Conservation (phyloP, 192 early-diverging fungal genomes). For the Coemansia javaensis region DNA sequence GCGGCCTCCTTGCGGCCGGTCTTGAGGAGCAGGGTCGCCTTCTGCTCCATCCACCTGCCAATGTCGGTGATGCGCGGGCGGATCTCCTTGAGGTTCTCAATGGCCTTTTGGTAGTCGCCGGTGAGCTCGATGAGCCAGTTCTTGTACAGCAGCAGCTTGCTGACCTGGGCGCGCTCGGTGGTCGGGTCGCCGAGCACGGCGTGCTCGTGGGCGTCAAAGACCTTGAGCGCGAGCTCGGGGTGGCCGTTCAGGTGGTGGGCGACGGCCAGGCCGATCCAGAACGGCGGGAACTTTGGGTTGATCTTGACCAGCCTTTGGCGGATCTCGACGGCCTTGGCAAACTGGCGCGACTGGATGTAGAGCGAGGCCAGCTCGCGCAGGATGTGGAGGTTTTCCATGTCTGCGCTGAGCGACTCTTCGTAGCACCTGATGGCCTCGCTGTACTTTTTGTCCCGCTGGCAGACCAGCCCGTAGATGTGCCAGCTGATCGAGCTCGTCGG, state of each 20-base stretch:
- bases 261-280: slow-evolving; percentile 83
- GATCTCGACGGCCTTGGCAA: slow-evolving; percentile 73
- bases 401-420: slow-evolving; percentile 74
- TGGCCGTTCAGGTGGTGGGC: slow-evolving; percentile 77
- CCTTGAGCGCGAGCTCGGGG: slow-evolving; percentile 68
- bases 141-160: slow-evolving; percentile 83
- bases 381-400: slow-evolving; percentile 89
- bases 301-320: slow-evolving; percentile 63
- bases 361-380: slow-evolving; percentile 83
- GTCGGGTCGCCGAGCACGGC: slow-evolving; percentile 21
- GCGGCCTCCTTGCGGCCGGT: slow-evolving; percentile 64
- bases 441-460: slow-evolving; percentile 90
- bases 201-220: slow-evolving; percentile 61
- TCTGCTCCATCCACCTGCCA: slow-evolving; percentile 69
- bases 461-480: slow-evolving; percentile 93
- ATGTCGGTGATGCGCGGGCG: slow-evolving; percentile 70
- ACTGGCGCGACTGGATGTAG: slow-evolving; percentile 84
- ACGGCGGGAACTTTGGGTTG: slow-evolving; percentile 59
- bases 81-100: slow-evolving; percentile 74
- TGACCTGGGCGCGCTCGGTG: slow-evolving; percentile 61
- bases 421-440: slow-evolving; percentile 91
- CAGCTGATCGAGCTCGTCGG: slow-evolving; percentile 87
- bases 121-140: slow-evolving; percentile 79
- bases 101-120: slow-evolving; percentile 69
- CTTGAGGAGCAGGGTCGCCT: slow-evolving; percentile 63